These are phyloP conservation scores for Sindora glabra DNA, from an alignment of 306 rosid species.

Conservation along the genomic window DNA sequence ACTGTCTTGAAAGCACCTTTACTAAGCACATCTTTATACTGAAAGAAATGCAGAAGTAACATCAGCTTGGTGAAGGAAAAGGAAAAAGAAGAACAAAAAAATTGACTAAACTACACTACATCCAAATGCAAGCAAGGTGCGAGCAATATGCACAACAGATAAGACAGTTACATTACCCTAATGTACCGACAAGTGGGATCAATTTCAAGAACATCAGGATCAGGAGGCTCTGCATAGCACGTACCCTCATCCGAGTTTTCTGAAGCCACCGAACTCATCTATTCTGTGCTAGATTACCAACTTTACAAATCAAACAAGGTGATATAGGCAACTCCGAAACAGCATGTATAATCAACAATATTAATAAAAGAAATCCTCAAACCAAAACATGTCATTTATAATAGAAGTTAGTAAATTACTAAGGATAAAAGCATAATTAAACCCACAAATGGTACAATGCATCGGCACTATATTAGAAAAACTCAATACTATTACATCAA, in stretches of 20 bases:
- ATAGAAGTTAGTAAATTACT: neutral
- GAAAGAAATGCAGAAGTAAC: constrained; percentile 6
- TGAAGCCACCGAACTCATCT: constrained; percentile 16
- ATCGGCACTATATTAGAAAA: too few relatives aligned
- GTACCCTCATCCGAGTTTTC: constrained; percentile 26
- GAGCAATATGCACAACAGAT: neutral
- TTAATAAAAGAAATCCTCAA: neutral
- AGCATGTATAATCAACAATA: too few relatives aligned
- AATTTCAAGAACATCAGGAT: constrained; percentile 47
- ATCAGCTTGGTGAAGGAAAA: constrained; percentile 7
- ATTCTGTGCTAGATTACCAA: neutral
- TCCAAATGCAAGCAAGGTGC: neutral
- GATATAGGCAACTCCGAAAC: neutral
- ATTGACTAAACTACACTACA: neutral
- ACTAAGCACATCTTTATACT: constrained; percentile 40
- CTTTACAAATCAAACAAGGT: neutral
- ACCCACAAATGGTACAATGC: neutral
- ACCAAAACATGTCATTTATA: neutral
- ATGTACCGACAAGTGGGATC: constrained; percentile 48
- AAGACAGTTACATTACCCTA: constrained; percentile 30
- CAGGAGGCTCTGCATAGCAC: constrained; percentile 29
- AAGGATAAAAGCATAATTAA: neutral
- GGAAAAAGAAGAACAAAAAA: neutral
- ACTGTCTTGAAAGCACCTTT: constrained; percentile 46
- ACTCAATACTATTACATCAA: too few relatives aligned